Percentiles rank a stretch among this genome's conserved stretches.
Conservation (phyloP, 345 rosid genomes). For the Carallia brachiata region DNA sequence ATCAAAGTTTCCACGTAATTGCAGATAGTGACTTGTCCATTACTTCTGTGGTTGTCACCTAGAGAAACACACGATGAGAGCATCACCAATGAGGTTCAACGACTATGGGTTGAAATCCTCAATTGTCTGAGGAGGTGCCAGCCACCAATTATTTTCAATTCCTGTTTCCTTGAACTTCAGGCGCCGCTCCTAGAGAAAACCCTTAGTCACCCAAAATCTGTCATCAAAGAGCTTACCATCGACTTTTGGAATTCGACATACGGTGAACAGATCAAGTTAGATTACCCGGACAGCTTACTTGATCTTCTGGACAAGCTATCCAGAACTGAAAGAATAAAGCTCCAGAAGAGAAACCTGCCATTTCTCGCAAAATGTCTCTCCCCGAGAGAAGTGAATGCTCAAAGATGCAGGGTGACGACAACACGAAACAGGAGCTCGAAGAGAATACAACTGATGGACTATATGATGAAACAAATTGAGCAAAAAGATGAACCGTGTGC, state of each 20-base stretch:
- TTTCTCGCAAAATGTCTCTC: conserved; percentile 21
- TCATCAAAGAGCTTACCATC: conserved; percentile 39
- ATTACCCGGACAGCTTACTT: conserved; percentile 47
- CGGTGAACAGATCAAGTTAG: conserved; percentile 36
- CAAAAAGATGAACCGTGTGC: conserved; percentile 3
- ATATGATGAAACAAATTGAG: background rate
- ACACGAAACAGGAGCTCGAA: conserved; percentile 38
- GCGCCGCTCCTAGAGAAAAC: conserved; percentile 48
- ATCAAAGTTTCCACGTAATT: background rate
- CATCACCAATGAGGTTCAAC: conserved; percentile 29
- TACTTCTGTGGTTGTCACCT: conserved; percentile 41
- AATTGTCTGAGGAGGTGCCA: conserved; percentile 40
- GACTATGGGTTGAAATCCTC: conserved; percentile 43
- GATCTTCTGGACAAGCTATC: conserved; percentile 47
- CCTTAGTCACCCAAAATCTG: conserved; percentile 35
- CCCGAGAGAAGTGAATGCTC: conserved; percentile 7
- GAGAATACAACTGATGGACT: conserved; percentile 33
- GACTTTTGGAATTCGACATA: conserved; percentile 52
- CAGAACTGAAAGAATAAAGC: conserved; percentile 41
- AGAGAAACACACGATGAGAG: conserved; percentile 24
- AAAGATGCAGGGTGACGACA: conserved; percentile 33
- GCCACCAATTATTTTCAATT: conserved; percentile 39
- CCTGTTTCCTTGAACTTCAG: conserved; percentile 45
- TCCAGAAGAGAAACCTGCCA: conserved; percentile 29
- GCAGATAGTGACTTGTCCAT: conserved; percentile 39